phyloP scores from a whole-genome alignment of 75 land plant species.

The Isoetes taiwanensis region DNA sequence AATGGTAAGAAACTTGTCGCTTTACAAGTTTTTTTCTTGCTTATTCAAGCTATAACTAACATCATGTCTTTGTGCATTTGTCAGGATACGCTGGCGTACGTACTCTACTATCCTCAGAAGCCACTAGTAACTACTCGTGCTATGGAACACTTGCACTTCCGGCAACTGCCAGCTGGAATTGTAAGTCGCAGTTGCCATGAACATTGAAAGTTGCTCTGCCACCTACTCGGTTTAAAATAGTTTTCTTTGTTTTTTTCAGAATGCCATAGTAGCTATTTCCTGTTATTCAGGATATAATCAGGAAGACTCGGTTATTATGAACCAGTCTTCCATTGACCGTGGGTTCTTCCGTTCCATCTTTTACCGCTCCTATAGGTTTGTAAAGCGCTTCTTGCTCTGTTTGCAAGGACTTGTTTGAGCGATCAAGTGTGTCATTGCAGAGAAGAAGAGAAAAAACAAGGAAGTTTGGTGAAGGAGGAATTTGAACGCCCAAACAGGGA shows the following conservation, averaged over 20 bases:
- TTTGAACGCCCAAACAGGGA: slow-evolving; percentile 88
- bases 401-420: too few species aligned
- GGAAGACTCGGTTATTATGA: slow-evolving; percentile 99
- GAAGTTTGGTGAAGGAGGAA: slow-evolving; percentile 93
- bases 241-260: slow-evolving; percentile 27
- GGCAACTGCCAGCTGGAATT: slow-evolving; percentile 99
- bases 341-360: slow-evolving; percentile 94
- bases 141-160: slow-evolving; percentile 96
- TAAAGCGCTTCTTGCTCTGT: too few species aligned
- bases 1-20: slow-evolving; percentile 64
- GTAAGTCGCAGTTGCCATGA: slow-evolving; percentile 31
- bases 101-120: slow-evolving; percentile 95
- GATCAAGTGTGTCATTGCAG: too few species aligned
- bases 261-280: slow-evolving; percentile 96
- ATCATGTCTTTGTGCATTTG: background rate
- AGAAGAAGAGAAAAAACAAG: slow-evolving; percentile 97
- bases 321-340: slow-evolving; percentile 94
- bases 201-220: too few species aligned
- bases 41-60: too few species aligned
- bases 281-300: slow-evolving; percentile 99
- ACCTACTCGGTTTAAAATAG: too few species aligned
- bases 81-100: slow-evolving; percentile 98
- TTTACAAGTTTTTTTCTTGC: too few species aligned
- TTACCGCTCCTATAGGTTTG: slow-evolving; percentile 95
- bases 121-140: slow-evolving; percentile 98